Evolutionary conservation across 306 rosid genomes (phyloP).

Genomic region (Pterocarpus macrocarpus): DNA sequence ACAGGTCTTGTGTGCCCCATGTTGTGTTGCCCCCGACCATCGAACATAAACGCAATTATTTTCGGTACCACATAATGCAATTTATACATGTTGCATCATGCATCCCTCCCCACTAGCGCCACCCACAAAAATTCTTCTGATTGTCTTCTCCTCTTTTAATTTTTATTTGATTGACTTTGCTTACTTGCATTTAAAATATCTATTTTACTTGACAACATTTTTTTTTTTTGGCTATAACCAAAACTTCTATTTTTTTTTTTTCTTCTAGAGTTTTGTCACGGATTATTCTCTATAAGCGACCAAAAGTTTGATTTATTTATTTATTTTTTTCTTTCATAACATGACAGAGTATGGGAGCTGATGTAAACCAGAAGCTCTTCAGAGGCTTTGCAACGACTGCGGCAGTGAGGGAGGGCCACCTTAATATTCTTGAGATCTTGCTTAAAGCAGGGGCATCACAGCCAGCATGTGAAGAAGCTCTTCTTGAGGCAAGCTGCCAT

Average conservation of each 20-base stretch:
- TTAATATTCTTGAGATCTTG: slow-evolving; percentile 79
- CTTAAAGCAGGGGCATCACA: slow-evolving; percentile 92
- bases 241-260: no score
- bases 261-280: slow-evolving; percentile 13
- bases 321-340: not conserved
- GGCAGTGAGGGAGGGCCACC: slow-evolving; percentile 90
- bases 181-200: slow-evolving; percentile 8
- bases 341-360: slow-evolving; percentile 82
- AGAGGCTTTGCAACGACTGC: slow-evolving; percentile 92
- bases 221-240: not conserved
- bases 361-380: slow-evolving; percentile 91
- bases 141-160: not conserved
- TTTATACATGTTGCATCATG: slow-evolving; percentile 34
- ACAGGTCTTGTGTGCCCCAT: slow-evolving; percentile 50
- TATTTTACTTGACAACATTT: not conserved
- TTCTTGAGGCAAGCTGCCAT: slow-evolving; percentile 86
- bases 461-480: slow-evolving; percentile 97
- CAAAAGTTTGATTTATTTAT: slow-evolving; percentile 10
- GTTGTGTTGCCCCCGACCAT: slow-evolving; percentile 47
- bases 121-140: not conserved
- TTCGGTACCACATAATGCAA: not conserved
- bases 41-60: slow-evolving; percentile 29
- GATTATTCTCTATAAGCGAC: slow-evolving; percentile 16
- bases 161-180: slow-evolving; percentile 17
- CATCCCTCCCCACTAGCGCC: slow-evolving; percentile 15